Conservation (phyloP, 768 basidiomycete genomes). For the Candolleomyces eurysporus region DNA sequence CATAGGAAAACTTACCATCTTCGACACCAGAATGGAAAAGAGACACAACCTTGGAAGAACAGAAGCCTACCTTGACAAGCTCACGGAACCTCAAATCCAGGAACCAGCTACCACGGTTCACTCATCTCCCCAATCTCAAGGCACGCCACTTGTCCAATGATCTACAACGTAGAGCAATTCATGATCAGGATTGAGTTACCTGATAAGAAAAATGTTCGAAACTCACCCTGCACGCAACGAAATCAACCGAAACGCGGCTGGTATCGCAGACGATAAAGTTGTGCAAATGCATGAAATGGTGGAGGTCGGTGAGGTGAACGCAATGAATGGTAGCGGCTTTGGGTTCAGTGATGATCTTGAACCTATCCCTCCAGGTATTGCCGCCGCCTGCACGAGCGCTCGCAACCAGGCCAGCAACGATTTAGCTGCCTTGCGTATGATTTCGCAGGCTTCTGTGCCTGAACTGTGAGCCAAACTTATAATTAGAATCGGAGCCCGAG, state of each 20-base stretch:
- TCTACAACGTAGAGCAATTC: conserved; percentile 29
- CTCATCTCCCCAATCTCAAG: conserved; percentile 94
- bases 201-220: too few species aligned
- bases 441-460: conserved; percentile 81
- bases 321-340: conserved; percentile 92
- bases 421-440: conserved; percentile 79
- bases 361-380: neutral
- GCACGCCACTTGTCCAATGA: conserved; percentile 74
- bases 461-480: too few species aligned
- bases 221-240: conserved; percentile 49
- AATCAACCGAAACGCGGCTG: conserved; percentile 76
- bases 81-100: conserved; percentile 85
- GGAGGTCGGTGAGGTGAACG: conserved; percentile 75
- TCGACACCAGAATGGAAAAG: conserved; percentile 71
- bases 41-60: conserved; percentile 75
- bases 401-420: conserved; percentile 76
- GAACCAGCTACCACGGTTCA: conserved; percentile 86
- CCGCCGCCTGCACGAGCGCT: conserved; percentile 37
- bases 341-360: conserved; percentile 69
- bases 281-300: conserved; percentile 75
- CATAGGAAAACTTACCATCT: conserved; percentile 52
- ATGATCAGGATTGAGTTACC: too few species aligned
- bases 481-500: too few species aligned
- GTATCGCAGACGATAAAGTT: conserved; percentile 93
- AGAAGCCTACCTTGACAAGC: conserved; percentile 68